A percentile compares a stretch with the other conserved stretches of the same genome.
These are phyloP conservation scores for Schwanniomyces pseudopolymorphus DNA, from an alignment of 805 yeast species.

Conservation along the genomic window DNA sequence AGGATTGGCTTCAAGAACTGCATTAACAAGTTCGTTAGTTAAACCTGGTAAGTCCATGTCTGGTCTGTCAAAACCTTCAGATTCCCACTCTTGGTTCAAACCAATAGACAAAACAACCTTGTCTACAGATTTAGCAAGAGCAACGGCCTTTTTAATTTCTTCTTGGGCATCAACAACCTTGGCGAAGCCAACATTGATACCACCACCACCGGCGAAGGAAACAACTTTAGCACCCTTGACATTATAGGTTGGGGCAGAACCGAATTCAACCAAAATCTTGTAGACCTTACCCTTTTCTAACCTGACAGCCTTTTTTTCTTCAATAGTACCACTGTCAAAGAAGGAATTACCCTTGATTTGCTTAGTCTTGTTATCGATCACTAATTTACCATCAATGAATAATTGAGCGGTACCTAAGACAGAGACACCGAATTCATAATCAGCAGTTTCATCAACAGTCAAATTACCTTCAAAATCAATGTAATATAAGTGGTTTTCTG, in stretches of 20 bases:
- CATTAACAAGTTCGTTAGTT: conserved; percentile 25
- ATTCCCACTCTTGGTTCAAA: conserved; percentile 28
- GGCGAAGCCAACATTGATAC: conserved; percentile 20
- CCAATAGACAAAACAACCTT: conserved; percentile 30
- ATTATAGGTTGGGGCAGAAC: conserved; percentile 34
- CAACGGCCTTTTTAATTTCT: conserved; percentile 24
- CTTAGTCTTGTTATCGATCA: conserved; percentile 55
- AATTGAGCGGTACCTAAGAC: conserved; percentile 57
- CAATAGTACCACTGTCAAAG: conserved; percentile 50
- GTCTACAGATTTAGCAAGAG: conserved; percentile 24
- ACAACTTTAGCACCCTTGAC: conserved; percentile 4
- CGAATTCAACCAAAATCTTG: conserved; percentile 48
- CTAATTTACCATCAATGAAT: conserved; percentile 49
- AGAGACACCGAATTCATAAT: conserved; percentile 51
- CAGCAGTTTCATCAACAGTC: conserved; percentile 46
- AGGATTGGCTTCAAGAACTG: conserved; percentile 25
- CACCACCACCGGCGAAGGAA: conserved; percentile 25
- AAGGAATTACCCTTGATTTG: conserved; percentile 51
- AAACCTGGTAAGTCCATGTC: conserved; percentile 28
- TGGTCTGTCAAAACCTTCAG: conserved; percentile 30
- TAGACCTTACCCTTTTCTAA: conserved; percentile 47
- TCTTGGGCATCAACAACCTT: conserved; percentile 21
- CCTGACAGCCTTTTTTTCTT: conserved; percentile 37
- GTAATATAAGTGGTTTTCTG: conserved; percentile 31
- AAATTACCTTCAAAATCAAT: conserved; percentile 44